Base-by-base conservation (phyloP, 2,329 filamentous ascomycete species). In the Karstenula rhodostoma region DNA sequence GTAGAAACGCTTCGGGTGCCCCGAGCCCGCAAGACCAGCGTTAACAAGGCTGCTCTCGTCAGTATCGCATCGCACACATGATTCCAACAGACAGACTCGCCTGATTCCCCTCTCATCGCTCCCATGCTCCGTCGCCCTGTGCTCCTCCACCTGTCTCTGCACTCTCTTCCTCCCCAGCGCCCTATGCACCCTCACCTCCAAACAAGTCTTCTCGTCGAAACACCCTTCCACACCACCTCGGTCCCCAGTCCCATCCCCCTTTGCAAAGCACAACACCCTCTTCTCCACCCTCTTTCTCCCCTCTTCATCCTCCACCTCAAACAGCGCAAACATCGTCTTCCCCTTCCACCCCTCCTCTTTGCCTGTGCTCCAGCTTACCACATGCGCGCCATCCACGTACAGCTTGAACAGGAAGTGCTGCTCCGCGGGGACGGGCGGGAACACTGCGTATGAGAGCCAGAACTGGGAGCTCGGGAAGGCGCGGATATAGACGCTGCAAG, bases 321-420 rank as follows among this genome's bases (percentile, higher is more conserved):
- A 82, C 7, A 83, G 63, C 3, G 73, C 80, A 66, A 80, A 83
- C 72, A 82, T 77, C 0, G 77, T 78, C 64, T 80, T 81, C 0
- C 82, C 82, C 19, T 67, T 71, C 75, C 77, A 83, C 3, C 66
- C 67, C 13, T 83, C 74, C 17, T 78, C 72, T 51, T 75, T 76
- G 2, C 80, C 80, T 1, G 75, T 75, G 2, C 78, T 77, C 82
- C 82, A 84, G 60, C 72, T 82, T 10, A 81, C 68, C 15, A 82
- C 63, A 32, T 74, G 72, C 27, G 66, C 66, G 17, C 73, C 76
- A 37, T 80, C 73, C 61, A 82, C 69, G 62, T 78, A 78, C 32
- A 83, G 69, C 66, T 83, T 83, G 77, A 84, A 84, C 60, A 82
- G 77, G 59, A 79, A 82, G 61, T 72, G 70, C 37, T 75, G 67